A percentile compares a stretch with the other conserved stretches of the same genome.
Evolutionary conservation across 257 asterid genomes (phyloP).

Genomic region (Penstemon barbatus): DNA sequence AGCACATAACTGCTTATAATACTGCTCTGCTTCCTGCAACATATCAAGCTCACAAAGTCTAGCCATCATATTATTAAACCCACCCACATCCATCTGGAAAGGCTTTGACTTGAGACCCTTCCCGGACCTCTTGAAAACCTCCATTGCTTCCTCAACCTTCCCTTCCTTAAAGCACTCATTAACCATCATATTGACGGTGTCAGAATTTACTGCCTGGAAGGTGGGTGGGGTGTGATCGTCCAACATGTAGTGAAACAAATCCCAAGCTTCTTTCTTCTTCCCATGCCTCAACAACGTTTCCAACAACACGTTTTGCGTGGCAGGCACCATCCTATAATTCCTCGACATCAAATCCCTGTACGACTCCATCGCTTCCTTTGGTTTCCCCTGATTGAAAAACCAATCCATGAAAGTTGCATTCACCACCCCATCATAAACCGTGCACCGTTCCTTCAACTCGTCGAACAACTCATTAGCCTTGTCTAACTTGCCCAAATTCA

Average conservation of each 20-base stretch:
- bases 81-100: slow-evolving; percentile 83
- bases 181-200: slow-evolving; percentile 73
- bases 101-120: slow-evolving; percentile 73
- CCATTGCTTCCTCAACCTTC: slow-evolving; percentile 67
- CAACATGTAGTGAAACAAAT: slow-evolving; percentile 72
- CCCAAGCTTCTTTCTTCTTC: slow-evolving; percentile 76
- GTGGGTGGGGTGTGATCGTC: slow-evolving; percentile 93
- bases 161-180: slow-evolving; percentile 77
- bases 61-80: slow-evolving; percentile 71
- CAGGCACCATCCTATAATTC: slow-evolving; percentile 72
- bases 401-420: slow-evolving; percentile 91
- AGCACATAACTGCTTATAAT: slow-evolving; percentile 44
- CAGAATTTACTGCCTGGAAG: slow-evolving; percentile 82
- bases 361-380: slow-evolving; percentile 83
- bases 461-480: slow-evolving; percentile 77
- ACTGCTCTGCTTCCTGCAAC: slow-evolving; percentile 77
- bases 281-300: slow-evolving; percentile 77
- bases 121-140: slow-evolving; percentile 73
- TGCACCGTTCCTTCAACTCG: slow-evolving; percentile 84
- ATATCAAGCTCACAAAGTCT: slow-evolving; percentile 73
- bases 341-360: slow-evolving; percentile 65
- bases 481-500: slow-evolving; percentile 62
- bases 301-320: slow-evolving; percentile 68
- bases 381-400: slow-evolving; percentile 73
- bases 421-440: slow-evolving; percentile 79